These are phyloP conservation scores for Rubus idaeus DNA, from an alignment of 306 rosid genomes.

Conservation along the genomic window DNA sequence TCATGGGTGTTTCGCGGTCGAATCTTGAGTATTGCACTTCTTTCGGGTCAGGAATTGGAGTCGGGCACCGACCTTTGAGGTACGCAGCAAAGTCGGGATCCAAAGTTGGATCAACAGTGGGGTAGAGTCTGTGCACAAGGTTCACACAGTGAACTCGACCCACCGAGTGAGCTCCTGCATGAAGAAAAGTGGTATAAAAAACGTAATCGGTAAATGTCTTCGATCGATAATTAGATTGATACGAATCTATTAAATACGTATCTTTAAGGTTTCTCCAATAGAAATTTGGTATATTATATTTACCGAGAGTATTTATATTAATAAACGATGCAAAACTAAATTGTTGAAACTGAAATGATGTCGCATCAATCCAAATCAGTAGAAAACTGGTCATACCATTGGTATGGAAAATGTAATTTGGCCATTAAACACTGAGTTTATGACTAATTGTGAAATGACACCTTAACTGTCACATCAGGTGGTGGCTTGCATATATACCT, in stretches of 20 bases:
- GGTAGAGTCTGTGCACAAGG: constrained; percentile 65
- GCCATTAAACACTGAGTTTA: too few relatives aligned
- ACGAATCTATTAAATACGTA: neutral
- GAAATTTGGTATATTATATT: too few relatives aligned
- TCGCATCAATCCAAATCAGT: too few relatives aligned
- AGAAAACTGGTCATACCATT: too few relatives aligned
- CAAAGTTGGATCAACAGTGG: constrained; percentile 52
- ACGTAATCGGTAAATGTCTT: neutral
- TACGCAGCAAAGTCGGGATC: constrained; percentile 57
- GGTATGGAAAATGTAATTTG: too few relatives aligned
- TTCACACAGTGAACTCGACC: constrained; percentile 78
- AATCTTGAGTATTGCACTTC: constrained; percentile 58
- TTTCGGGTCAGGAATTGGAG: constrained; percentile 52
- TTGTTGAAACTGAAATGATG: too few relatives aligned
- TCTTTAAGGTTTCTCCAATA: too few relatives aligned
- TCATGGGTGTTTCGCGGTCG: constrained; percentile 71
- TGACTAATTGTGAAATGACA: too few relatives aligned
- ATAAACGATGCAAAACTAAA: too few relatives aligned
- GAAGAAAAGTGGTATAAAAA: neutral
- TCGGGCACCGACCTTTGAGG: constrained; percentile 70
- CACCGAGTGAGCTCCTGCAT: constrained; percentile 76
- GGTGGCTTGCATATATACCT: too few relatives aligned
- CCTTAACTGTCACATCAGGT: too few relatives aligned
- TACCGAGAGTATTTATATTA: too few relatives aligned
- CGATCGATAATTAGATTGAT: neutral